Evolutionary conservation across 352 stramenopile genomes (phyloP), one percentile per base, ranked within the genome.

Genomic region (Globisporangium camurandrum): DNA sequence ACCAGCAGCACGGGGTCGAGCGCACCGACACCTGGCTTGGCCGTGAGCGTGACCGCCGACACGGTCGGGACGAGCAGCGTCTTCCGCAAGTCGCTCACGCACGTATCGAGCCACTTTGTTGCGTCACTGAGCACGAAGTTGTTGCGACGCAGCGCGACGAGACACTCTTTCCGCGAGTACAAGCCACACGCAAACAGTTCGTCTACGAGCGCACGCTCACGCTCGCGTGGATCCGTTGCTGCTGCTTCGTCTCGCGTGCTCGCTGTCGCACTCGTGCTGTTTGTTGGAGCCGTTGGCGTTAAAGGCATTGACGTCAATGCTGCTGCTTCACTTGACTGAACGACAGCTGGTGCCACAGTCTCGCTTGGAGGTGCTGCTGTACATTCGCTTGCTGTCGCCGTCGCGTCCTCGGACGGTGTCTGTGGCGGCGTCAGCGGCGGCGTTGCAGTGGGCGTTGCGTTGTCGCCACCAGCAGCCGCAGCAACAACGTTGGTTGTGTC

Each of bases 1-100:
- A 90, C 73, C 6, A 90, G 64, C 26, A 90, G 37, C 40, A 88
- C 74, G n/a, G 78, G 78, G 56, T 90, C 78, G 24, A 89, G 42
- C 3, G 60, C 64, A 39, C 59, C 61, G 0, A 59, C 57, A n/a
- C 65, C 69, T 5, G 61, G 20, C 38, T 71, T 71, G 26, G 57
- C 49, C 5, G 56, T 51, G 2, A 79, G 54, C 17, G 56, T 47
- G 4, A 79, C 58, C 12, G 54, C 66, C 31, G 48, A 61, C 34
- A 64, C n/a, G 8, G 61, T 78, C 4, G 69, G 61, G 22, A 86
- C 43, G 6, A 84, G 64, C 42, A 73, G 59, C 14, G 53, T 42
- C 31, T 69, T 64, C 37, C 67, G 71, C 10, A 86, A 48, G 31
- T 78, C 71, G 12, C 67, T 38, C 19, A 64, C 67, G 46, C 71